phyloP scores from a whole-genome alignment of 2,329 filamentous ascomycete genomes.

The Fusarium compactum region DNA sequence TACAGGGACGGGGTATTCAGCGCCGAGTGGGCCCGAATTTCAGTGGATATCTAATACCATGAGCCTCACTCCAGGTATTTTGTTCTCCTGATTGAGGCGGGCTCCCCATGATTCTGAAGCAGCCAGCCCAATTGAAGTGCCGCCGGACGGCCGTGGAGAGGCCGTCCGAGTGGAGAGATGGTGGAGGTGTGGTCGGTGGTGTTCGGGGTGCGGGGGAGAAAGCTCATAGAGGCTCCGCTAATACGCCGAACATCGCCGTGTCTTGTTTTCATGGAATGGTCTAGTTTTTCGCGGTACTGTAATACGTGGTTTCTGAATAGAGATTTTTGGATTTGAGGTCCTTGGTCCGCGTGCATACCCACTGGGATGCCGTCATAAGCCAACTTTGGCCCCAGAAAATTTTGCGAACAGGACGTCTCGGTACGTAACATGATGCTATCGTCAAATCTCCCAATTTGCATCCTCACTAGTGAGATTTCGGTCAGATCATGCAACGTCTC shows the following conservation, averaged over 20 bases:
- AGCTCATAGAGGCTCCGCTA: conserved; percentile 43
- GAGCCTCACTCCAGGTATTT: conserved; percentile 31
- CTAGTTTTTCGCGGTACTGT: conserved; percentile 9
- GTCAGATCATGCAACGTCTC: conserved; percentile 41
- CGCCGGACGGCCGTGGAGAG: conserved; percentile 40
- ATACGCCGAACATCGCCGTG: conserved; percentile 46
- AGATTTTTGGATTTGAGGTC: conserved; percentile 20
- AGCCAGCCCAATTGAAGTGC: conserved; percentile 34
- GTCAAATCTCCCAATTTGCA: conserved; percentile 11
- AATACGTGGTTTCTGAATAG: conserved; percentile 2
- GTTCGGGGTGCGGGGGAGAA: conserved; percentile 46
- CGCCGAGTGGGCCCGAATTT: conserved; percentile 32
- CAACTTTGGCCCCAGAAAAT: conserved; percentile 21
- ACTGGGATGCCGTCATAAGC: conserved; percentile 37
- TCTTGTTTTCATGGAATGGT: conserved; percentile 28
- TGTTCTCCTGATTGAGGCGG: conserved; percentile 33
- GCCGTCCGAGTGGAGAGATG: conserved; percentile 38
- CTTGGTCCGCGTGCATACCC: conserved; percentile 17
- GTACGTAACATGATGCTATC: conserved; percentile 28
- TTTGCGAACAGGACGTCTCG: background rate
- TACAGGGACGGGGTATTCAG: conserved; percentile 15
- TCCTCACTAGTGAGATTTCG: conserved; percentile 31
- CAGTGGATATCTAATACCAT: conserved; percentile 31
- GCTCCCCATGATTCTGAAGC: conserved; percentile 30
- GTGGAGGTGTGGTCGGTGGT: conserved; percentile 37